Evolutionary conservation across 805 yeast species (phyloP).

Genomic region (Candida fluviatilis): DNA sequence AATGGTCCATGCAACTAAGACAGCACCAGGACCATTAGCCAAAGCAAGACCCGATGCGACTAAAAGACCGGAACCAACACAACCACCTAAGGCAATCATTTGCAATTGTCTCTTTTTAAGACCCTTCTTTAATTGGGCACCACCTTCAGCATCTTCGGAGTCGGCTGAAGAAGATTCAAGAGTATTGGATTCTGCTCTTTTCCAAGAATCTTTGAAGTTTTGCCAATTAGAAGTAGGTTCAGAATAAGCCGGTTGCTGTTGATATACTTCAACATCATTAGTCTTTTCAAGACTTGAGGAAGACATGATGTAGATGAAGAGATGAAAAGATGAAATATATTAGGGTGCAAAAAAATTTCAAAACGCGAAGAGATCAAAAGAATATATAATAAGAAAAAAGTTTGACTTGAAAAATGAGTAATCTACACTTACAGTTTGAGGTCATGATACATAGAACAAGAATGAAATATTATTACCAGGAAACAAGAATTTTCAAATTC

Average conservation of each 20-base stretch:
- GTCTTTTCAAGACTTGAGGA: slow-evolving; percentile 8
- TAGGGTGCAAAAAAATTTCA: background rate
- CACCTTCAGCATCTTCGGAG: slow-evolving; percentile 4
- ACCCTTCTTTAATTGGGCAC: slow-evolving; percentile 15
- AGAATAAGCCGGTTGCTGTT: slow-evolving; percentile 1
- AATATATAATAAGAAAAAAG: background rate
- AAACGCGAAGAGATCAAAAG: background rate
- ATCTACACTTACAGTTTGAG: background rate
- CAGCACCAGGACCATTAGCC: slow-evolving; percentile 30
- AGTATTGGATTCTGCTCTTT: slow-evolving; percentile 17
- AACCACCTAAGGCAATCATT: slow-evolving; percentile 40
- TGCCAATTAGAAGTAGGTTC: slow-evolving; percentile 15
- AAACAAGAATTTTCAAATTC: background rate
- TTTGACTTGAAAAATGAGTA: background rate
- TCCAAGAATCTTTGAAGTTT: slow-evolving; percentile 25
- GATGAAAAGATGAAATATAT: background rate
- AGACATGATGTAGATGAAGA: background rate
- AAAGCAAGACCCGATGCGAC: slow-evolving; percentile 38
- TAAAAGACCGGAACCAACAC: slow-evolving; percentile 40
- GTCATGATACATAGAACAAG: background rate
- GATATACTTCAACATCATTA: background rate
- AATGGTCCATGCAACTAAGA: slow-evolving; percentile 29
- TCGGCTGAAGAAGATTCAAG: slow-evolving; percentile 9
- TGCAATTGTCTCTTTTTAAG: slow-evolving; percentile 29
- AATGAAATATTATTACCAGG: background rate